phyloP scores from a whole-genome alignment of 2,329 filamentous ascomycete species.

The Aaosphaeria pasadenensis region DNA sequence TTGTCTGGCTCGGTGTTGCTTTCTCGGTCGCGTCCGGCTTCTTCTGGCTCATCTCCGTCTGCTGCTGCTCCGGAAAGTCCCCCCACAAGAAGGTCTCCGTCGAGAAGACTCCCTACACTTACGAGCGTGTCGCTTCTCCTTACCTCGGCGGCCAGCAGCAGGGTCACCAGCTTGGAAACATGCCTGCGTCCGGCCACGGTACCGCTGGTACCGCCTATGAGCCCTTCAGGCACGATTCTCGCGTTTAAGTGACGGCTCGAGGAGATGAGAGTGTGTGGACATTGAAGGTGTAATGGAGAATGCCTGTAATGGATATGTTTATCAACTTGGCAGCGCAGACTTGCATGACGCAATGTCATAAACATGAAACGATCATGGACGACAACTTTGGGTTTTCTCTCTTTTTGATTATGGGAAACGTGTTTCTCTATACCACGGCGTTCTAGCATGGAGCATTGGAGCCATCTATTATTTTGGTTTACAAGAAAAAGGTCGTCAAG shows the following conservation, averaged over 20 bases:
- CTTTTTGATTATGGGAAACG: neutral
- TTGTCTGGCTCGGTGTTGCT: constrained; percentile 76
- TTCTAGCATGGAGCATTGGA: constrained; percentile 1
- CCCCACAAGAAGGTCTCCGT: constrained; percentile 46
- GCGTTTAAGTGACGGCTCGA: too few species aligned
- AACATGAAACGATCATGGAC: too few species aligned
- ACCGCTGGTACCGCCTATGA: constrained; percentile 38
- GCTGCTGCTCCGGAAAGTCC: constrained; percentile 78
- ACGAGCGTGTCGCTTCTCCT: constrained; percentile 52
- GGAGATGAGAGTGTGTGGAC: too few species aligned
- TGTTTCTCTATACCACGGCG: constrained; percentile 5
- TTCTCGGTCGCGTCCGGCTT: constrained; percentile 72
- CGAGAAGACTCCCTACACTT: constrained; percentile 61
- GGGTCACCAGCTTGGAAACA: constrained; percentile 8
- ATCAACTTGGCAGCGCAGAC: too few species aligned
- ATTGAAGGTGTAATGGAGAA: too few species aligned
- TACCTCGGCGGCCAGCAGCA: constrained; percentile 35
- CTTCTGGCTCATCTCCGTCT: constrained; percentile 90
- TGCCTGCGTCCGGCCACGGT: constrained; percentile 16
- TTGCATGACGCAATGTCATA: too few species aligned
- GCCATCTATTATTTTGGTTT: too few species aligned
- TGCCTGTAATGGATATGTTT: too few species aligned
- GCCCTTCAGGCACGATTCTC: constrained; percentile 37
- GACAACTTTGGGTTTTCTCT: neutral
- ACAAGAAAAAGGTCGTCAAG: too few species aligned